Evolutionary conservation across 176 grass and related monocot genomes (phyloP), one percentile per base, ranked within the genome.

Genomic region (Oryza nivara): DNA sequence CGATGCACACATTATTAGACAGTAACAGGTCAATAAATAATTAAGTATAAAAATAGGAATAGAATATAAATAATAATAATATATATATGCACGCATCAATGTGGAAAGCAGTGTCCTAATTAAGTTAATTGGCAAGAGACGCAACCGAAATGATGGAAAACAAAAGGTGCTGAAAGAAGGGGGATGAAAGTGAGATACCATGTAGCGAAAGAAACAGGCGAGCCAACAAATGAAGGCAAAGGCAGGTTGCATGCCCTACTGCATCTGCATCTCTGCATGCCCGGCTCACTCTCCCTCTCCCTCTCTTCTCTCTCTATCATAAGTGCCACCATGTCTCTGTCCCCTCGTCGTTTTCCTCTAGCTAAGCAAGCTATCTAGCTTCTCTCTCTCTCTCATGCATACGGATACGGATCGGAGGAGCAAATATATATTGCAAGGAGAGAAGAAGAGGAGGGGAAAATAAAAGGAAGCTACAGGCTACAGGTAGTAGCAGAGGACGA

Each of bases 281-380:
- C 0, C 35, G 35, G 35, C 34, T 5, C 67, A 11, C n/a, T 11
- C 19, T 5, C 19, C 15, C 12, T 40, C 38, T 41, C 35, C 7
- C 36, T 41, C 40, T 41, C 40, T 8, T 79, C 80, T 76, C 73
- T 88, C 78, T 77, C 78, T 67, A 23, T 72, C 73, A 73, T 86
- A 86, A 86, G 83, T 77, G 78, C 66, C 67, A 77, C 73, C 56
- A 77, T 73, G 83, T 78, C 78, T 25, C 19, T 86, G 78, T 90
- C 83, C 66, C 73, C 73, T 73, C 72, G 83, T 90, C 88, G 73
- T 77, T 65, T 86, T 89, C 77, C 26, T 6, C 60, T 41, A 41
- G 40, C 38, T 40, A 7, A 40, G 38, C 38, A 28, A 28, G 28
- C 28, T 41, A 41, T 7, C 40, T 9, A 0, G 2, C 51, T 63